Conservation (phyloP, 106 monocot genomes). For the Dioscorea alata region DNA sequence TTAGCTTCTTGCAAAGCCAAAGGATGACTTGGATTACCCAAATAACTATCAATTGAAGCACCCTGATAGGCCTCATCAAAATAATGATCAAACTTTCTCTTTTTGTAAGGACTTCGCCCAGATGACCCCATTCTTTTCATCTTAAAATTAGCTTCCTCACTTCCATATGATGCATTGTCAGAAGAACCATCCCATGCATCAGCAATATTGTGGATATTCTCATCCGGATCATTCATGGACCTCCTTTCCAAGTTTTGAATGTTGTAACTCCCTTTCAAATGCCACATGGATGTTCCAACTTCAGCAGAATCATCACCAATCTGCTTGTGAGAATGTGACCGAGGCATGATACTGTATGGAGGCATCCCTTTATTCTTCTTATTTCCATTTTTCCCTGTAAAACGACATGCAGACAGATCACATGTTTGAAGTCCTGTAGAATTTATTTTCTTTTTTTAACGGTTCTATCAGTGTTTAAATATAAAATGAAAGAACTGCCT, state of each 20-base stretch:
- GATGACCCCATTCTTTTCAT: constrained; percentile 4
- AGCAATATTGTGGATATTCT: neutral
- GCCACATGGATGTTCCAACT: constrained; percentile 61
- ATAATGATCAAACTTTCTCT: constrained; percentile 15
- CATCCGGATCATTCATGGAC: constrained; percentile 2
- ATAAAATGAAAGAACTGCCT: too few species aligned
- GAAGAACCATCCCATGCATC: constrained; percentile 16
- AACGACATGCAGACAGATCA: constrained; percentile 1
- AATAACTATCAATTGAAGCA: constrained; percentile 19
- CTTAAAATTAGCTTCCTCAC: constrained; percentile 17
- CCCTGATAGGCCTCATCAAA: constrained; percentile 5
- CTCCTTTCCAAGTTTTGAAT: constrained; percentile 50
- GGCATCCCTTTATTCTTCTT: neutral
- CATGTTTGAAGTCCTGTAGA: neutral
- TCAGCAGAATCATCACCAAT: constrained; percentile 29
- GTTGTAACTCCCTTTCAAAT: constrained; percentile 83
- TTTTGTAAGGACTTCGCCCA: constrained; percentile 14
- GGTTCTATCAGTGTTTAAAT: too few species aligned
- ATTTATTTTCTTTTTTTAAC: too few species aligned
- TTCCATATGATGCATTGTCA: constrained; percentile 13
- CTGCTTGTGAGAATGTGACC: constrained; percentile 9
- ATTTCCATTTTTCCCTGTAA: neutral
- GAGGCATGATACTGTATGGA: neutral
- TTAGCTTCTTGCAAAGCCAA: constrained; percentile 9
- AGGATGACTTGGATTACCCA: constrained; percentile 13